phyloP scores from a whole-genome alignment of 805 yeast species.

The Starmerella stigmatis region DNA sequence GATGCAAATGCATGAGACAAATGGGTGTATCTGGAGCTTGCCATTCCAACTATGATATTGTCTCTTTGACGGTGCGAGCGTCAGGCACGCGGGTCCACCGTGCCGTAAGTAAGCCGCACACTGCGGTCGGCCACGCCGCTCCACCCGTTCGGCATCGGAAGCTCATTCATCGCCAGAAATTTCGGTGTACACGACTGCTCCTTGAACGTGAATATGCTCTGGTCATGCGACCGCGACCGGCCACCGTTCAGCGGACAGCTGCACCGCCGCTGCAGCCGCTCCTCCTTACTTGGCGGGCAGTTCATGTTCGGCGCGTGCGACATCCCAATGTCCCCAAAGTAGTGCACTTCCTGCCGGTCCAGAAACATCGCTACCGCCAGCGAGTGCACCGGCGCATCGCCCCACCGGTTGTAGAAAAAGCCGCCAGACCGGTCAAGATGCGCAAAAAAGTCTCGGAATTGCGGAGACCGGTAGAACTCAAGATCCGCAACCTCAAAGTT shows the following conservation, averaged over 20 bases:
- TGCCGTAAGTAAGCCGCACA: not conserved
- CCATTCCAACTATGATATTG: too few species aligned
- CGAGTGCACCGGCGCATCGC: slow-evolving; percentile 93
- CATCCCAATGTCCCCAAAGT: slow-evolving; percentile 88
- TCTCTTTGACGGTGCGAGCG: not conserved
- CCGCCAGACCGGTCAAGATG: slow-evolving; percentile 67
- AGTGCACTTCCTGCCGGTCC: slow-evolving; percentile 62
- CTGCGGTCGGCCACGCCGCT: slow-evolving; percentile 4
- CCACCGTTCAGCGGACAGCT: slow-evolving; percentile 14
- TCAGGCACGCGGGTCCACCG: not conserved
- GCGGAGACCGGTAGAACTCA: slow-evolving; percentile 55
- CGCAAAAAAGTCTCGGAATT: slow-evolving; percentile 58
- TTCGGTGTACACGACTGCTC: slow-evolving; percentile 14
- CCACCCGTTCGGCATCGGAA: slow-evolving; percentile 12
- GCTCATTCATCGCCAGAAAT: slow-evolving; percentile 9
- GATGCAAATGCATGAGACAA: too few species aligned
- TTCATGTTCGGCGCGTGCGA: slow-evolving; percentile 53
- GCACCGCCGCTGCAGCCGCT: slow-evolving; percentile 9
- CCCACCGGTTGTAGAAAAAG: slow-evolving; percentile 89
- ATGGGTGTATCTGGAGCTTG: too few species aligned
- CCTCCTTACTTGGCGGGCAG: slow-evolving; percentile 44
- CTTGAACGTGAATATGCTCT: slow-evolving; percentile 14
- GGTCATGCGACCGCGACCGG: not conserved
- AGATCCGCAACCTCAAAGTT: slow-evolving; percentile 85
- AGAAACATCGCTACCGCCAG: slow-evolving; percentile 72